Percentiles rank a stretch among this genome's conserved stretches.
Conservation (phyloP, 2,329 filamentous ascomycete genomes). For the Grosmannia huntii region DNA sequence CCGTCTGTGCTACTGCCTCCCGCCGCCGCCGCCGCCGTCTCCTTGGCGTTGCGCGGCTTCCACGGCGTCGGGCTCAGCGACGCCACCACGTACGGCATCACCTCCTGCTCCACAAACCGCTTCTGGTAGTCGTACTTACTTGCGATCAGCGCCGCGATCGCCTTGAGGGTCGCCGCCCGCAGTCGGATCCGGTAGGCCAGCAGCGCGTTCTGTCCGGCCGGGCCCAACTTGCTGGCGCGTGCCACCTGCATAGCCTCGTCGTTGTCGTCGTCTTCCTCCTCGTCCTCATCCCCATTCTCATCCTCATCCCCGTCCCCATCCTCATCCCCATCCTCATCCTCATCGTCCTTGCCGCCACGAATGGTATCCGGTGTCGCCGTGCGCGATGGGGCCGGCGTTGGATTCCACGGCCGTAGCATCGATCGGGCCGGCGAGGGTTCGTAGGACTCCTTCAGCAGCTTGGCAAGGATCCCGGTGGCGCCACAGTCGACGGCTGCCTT, state of each 20-base stretch:
- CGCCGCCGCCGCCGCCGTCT: constrained; percentile 18
- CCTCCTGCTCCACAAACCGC: constrained; percentile 67
- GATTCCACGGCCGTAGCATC: constrained; percentile 24
- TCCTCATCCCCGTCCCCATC: too few relatives aligned
- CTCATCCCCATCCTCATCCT: neutral
- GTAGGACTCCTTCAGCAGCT: constrained; percentile 38
- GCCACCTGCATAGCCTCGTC: constrained; percentile 15
- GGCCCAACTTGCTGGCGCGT: constrained; percentile 34
- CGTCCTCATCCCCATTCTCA: neutral
- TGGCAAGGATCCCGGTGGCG: constrained; percentile 32
- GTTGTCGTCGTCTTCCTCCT: neutral
- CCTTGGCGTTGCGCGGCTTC: constrained; percentile 32
- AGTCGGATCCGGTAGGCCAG: constrained; percentile 60
- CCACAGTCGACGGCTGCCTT: constrained; percentile 62
- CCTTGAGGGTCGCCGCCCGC: constrained; percentile 63
- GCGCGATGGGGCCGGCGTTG: constrained; percentile 13
- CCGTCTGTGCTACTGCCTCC: constrained; percentile 8
- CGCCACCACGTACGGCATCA: constrained; percentile 70
- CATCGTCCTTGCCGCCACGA: neutral
- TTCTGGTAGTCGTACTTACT: constrained; percentile 79
- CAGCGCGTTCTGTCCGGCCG: constrained; percentile 44
- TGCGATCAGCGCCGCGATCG: constrained; percentile 67
- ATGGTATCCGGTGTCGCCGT: neutral
- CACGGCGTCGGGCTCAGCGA: constrained; percentile 51
- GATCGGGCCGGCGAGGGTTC: constrained; percentile 25